phyloP scores from a whole-genome alignment of 768 basidiomycete species.

The Tulasnella sp. region DNA sequence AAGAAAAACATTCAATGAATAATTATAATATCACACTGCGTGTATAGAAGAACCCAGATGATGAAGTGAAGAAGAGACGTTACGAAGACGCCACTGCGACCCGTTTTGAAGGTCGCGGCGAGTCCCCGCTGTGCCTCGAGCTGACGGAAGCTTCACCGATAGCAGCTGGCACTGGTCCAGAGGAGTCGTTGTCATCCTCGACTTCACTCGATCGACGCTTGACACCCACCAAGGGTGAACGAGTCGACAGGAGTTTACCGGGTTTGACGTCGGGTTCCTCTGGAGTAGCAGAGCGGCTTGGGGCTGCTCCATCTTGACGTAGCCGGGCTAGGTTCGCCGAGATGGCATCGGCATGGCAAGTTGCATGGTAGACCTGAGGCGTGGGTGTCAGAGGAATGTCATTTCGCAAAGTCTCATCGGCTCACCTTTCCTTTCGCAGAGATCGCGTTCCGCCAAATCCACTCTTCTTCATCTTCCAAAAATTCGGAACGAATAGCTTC shows the following conservation, averaged over 20 bases:
- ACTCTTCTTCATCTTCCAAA: slow-evolving; percentile 90
- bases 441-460: slow-evolving; percentile 92
- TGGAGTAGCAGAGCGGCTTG: slow-evolving; percentile 69
- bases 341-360: slow-evolving; percentile 65
- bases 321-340: slow-evolving; percentile 28
- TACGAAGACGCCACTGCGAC: too few species aligned
- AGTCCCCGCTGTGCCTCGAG: too few species aligned
- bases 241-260: neutral
- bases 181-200: neutral
- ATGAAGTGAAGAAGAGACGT: too few species aligned
- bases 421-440: slow-evolving; percentile 67
- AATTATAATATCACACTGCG: too few species aligned
- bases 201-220: slow-evolving; percentile 2
- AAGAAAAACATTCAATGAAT: too few species aligned
- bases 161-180: too few species aligned
- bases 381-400: slow-evolving; percentile 10
- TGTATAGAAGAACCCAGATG: too few species aligned
- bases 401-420: slow-evolving; percentile 21
- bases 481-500: slow-evolving; percentile 85
- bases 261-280: neutral
- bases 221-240: slow-evolving; percentile 2
- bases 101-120: too few species aligned
- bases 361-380: slow-evolving; percentile 79
- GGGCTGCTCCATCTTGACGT: slow-evolving; percentile 43
- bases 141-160: too few species aligned